Base-by-base conservation (phyloP, 805 yeast species). In the Brettanomyces custersianus region DNA sequence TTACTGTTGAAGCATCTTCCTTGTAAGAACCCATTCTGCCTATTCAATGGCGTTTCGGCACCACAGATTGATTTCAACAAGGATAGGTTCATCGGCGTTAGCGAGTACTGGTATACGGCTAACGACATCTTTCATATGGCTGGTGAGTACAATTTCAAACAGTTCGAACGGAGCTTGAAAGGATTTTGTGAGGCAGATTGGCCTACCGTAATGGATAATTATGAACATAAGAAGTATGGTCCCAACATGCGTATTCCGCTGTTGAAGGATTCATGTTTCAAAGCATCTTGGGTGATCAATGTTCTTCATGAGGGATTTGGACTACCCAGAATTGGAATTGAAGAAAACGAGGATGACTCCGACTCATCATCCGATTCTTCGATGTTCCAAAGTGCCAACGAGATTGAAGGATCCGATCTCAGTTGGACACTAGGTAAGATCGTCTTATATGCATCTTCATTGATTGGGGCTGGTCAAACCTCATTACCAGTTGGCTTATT, bases 81-180 rank as follows among this genome's bases (percentile, higher is more conserved):
- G 33, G 94, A 86, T 49, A 81, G 76, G 49, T 88, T 92, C 58
- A 81, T 92, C 20, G 98, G 98, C 0, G 80, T 90, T 17, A 84
- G 95, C 6, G 98, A 92, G 58, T 92, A 86, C 61, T 92, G 97
- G 96, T 90, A 92, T 54, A 86, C 96, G 1, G 88, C 96, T 3
- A 83, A 87, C 49, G 97, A 90, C 52, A 74, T 90, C 4, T 88
- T 88, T 55, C 75, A 80, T 27, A 70, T 86, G 62, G 90, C 94
- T 3, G 97, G 96, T 11, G 85, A 77, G 38, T 88, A 88, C 55
- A 84, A 84, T 50, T 90, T 77, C 52, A 66, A 71, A 25, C 62
- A 68, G 27, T 86, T 83, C 50, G 80, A 76, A 52, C 71, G 65
- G 24, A 70, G 73, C 35, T 82, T 87, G 4, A 70, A 72, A 41